These are phyloP conservation scores for Zygosaccharomyces gambellarensis DNA, from an alignment of 805 yeast genomes.

Conservation along the genomic window DNA sequence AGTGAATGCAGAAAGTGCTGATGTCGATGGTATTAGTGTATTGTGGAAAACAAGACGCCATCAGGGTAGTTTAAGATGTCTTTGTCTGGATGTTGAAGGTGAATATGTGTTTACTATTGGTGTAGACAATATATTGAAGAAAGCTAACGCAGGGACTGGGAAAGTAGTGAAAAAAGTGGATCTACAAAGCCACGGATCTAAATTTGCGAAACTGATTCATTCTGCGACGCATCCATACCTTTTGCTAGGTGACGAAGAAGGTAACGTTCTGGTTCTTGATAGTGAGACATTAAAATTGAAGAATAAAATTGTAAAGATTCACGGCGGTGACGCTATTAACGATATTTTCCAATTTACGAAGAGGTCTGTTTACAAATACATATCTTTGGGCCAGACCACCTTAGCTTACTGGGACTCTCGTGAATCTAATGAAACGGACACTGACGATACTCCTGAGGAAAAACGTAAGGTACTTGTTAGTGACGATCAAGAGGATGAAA, in stretches of 20 bases:
- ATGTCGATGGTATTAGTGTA: slow-evolving; percentile 25
- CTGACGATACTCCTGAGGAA: slow-evolving; percentile 19
- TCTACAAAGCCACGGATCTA: slow-evolving; percentile 16
- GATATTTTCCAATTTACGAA: slow-evolving; percentile 64
- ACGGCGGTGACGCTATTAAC: slow-evolving; percentile 71
- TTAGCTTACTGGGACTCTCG: slow-evolving; percentile 74
- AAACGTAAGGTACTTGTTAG: slow-evolving; percentile 54
- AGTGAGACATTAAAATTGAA: slow-evolving; percentile 48
- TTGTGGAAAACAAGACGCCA: slow-evolving; percentile 87
- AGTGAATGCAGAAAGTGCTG: slow-evolving; percentile 10
- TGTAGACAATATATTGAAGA: slow-evolving; percentile 71
- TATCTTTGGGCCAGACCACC: slow-evolving; percentile 79
- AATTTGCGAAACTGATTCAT: slow-evolving; percentile 35
- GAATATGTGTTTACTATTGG: slow-evolving; percentile 65
- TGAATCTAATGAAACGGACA: slow-evolving; percentile 37
- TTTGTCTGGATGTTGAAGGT: slow-evolving; percentile 53
- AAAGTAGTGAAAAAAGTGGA: slow-evolving; percentile 58
- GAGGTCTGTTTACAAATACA: slow-evolving; percentile 66
- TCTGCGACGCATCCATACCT: slow-evolving; percentile 40
- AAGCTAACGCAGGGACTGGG: slow-evolving; percentile 67
- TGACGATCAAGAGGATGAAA: slow-evolving; percentile 92
- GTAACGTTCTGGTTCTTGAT: slow-evolving; percentile 60
- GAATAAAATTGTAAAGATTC: slow-evolving; percentile 50
- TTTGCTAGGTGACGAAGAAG: slow-evolving; percentile 62
- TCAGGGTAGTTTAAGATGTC: slow-evolving; percentile 77